A percentile compares a stretch with the other conserved stretches of the same genome.
These are phyloP conservation scores for Ophiostoma populinum DNA, from an alignment of 2,329 filamentous ascomycete species.

Conservation along the genomic window DNA sequence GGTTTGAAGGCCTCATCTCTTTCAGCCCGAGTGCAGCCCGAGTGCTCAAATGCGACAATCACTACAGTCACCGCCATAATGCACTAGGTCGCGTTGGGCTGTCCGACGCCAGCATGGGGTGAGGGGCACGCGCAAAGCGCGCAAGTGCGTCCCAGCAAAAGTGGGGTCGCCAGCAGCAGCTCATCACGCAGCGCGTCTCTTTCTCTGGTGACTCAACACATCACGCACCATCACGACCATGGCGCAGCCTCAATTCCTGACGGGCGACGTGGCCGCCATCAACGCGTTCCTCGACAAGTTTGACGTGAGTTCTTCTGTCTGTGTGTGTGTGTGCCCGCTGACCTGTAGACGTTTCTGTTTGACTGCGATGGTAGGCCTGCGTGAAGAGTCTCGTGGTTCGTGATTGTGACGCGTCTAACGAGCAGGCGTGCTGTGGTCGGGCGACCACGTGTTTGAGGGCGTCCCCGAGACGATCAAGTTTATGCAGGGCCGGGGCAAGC, in stretches of 20 bases:
- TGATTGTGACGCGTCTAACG: constrained; percentile 10
- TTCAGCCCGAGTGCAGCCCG: too few relatives aligned
- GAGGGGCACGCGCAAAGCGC: too few relatives aligned
- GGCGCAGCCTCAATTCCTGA: constrained; percentile 43
- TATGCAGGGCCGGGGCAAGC: constrained; percentile 73
- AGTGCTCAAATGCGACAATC: too few relatives aligned
- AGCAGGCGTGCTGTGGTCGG: constrained; percentile 87
- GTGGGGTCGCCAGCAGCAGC: too few relatives aligned
- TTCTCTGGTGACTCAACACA: too few relatives aligned
- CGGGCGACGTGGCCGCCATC: constrained; percentile 60
- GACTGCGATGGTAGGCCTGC: constrained; percentile 71
- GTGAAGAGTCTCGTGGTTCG: neutral
- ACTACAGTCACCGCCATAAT: too few relatives aligned
- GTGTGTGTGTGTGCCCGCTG: neutral
- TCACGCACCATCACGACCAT: constrained; percentile 5
- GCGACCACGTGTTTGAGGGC: constrained; percentile 73
- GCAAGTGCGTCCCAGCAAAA: too few relatives aligned
- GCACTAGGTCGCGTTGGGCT: too few relatives aligned
- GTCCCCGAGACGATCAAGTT: constrained; percentile 73
- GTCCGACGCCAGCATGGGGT: too few relatives aligned
- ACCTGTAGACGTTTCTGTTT: constrained; percentile 67
- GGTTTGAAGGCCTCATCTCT: too few relatives aligned
- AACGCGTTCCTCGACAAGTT: constrained; percentile 76
- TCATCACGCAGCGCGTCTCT: too few relatives aligned
- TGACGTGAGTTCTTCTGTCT: constrained; percentile 49